These are phyloP conservation scores for Anethum foeniculum DNA, from an alignment of 140 eudicot species.

Conservation along the genomic window DNA sequence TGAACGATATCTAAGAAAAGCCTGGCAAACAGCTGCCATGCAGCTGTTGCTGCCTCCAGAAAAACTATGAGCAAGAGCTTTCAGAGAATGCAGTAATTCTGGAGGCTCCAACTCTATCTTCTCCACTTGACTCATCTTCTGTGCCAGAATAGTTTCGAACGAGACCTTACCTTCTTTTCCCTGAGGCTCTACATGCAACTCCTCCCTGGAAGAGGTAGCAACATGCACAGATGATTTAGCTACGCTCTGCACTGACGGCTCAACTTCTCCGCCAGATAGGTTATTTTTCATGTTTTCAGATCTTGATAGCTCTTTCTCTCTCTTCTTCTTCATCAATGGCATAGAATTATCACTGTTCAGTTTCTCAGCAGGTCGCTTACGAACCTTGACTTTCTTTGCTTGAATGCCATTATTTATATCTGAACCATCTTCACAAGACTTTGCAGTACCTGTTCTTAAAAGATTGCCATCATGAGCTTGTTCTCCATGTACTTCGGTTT, in stretches of 20 bases:
- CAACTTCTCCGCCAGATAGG: constrained; percentile 10
- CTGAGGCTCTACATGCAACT: constrained; percentile 12
- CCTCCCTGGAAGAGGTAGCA: not conserved
- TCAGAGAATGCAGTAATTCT: constrained; percentile 39
- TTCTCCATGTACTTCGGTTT: not conserved
- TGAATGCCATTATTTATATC: constrained; percentile 12
- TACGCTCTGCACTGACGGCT: constrained; percentile 13
- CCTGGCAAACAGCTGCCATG: constrained; percentile 18
- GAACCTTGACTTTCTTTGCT: constrained; percentile 33
- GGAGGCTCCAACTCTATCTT: constrained; percentile 27
- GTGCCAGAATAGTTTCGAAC: constrained; percentile 13
- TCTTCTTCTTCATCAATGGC: constrained; percentile 41
- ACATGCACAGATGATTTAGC: constrained; percentile 15
- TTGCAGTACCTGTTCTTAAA: not conserved
- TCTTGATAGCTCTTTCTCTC: constrained; percentile 20
- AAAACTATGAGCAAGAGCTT: constrained; percentile 58
- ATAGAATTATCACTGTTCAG: constrained; percentile 28
- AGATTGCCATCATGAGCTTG: not conserved
- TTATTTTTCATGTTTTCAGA: constrained; percentile 15
- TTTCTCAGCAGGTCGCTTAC: constrained; percentile 46
- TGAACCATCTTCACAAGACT: constrained; percentile 13
- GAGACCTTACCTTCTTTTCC: constrained; percentile 17
- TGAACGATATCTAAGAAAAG: constrained; percentile 53
- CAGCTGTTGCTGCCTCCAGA: constrained; percentile 16
- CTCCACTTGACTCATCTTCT: constrained; percentile 14